A percentile compares a stretch with the other conserved stretches of the same genome.
Conservation (phyloP, 176 grass and related monocot species). For the Phyllostachys edulis region DNA sequence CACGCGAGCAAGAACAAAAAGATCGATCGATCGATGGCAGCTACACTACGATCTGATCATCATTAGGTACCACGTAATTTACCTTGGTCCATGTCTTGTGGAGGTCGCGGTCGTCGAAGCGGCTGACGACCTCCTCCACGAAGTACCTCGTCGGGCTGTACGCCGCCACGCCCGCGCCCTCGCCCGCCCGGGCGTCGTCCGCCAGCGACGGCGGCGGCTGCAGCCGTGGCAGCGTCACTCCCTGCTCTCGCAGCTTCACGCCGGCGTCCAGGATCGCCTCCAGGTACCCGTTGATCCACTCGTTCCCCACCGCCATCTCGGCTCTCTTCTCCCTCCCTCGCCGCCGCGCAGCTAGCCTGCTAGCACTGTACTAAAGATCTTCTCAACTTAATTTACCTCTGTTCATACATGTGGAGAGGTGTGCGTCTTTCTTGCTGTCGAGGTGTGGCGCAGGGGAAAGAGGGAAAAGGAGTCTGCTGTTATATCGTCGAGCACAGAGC, state of each 20-base stretch:
- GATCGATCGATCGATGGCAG: not conserved
- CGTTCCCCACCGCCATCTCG: slow-evolving; percentile 56
- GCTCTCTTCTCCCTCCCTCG: not conserved
- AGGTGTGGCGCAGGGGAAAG: not conserved
- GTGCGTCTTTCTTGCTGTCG: not conserved
- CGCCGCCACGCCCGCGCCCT: not conserved
- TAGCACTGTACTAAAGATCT: not conserved
- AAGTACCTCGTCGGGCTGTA: slow-evolving; percentile 94
- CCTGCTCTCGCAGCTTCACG: slow-evolving; percentile 29
- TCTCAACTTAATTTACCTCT: not conserved
- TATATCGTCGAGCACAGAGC: not conserved
- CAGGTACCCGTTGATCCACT: slow-evolving; percentile 97
- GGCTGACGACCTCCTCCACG: slow-evolving; percentile 90
- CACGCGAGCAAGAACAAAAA: not conserved
- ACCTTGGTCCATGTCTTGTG: slow-evolving; percentile 98
- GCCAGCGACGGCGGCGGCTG: slow-evolving; percentile 18
- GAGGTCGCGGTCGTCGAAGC: slow-evolving; percentile 82
- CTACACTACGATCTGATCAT: too few species aligned
- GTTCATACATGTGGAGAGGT: not conserved
- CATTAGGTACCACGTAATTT: not conserved
- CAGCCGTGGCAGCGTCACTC: slow-evolving; percentile 37
- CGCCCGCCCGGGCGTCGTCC: not conserved
- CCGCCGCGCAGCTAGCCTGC: not conserved
- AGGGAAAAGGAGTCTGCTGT: too few species aligned
- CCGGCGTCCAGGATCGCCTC: slow-evolving; percentile 90